Percentiles rank a stretch among this genome's conserved stretches.
Conservation (phyloP, 352 stramenopile species). For the Pythium scleroteichum region DNA sequence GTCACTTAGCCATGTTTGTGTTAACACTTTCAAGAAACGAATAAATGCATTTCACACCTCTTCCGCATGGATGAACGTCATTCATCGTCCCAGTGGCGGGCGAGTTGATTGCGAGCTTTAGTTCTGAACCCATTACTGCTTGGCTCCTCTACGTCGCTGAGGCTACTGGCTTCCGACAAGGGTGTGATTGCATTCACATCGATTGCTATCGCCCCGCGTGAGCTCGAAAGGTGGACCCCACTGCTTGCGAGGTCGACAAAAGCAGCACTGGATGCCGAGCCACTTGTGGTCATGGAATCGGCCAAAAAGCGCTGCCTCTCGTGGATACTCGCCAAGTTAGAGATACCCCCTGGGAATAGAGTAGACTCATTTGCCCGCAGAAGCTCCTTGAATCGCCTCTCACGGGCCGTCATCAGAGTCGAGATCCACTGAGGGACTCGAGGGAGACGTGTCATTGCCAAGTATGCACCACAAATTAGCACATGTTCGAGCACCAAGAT, state of each 20-base stretch:
- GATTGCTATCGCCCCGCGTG: constrained; percentile 22
- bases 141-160: constrained; percentile 31
- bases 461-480: constrained; percentile 33
- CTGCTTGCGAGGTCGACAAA: constrained; percentile 25
- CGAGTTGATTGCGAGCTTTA: constrained; percentile 30
- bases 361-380: constrained; percentile 27
- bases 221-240: constrained; percentile 10
- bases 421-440: constrained; percentile 33
- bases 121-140: constrained; percentile 34
- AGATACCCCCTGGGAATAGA: constrained; percentile 20
- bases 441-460: constrained; percentile 32
- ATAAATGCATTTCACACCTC: constrained; percentile 26
- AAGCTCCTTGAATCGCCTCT: constrained; percentile 40
- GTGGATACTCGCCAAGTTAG: background rate
- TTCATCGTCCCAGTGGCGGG: constrained; percentile 31
- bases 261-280: background rate
- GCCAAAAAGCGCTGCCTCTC: constrained; percentile 15
- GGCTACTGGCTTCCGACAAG: constrained; percentile 28
- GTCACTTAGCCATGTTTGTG: too few species aligned
- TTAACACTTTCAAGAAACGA: too few species aligned
- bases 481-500: constrained; percentile 36
- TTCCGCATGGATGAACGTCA: background rate
- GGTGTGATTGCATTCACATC: constrained; percentile 30
- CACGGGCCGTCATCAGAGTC: constrained; percentile 34
- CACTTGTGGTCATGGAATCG: constrained; percentile 1